These are phyloP conservation scores for Acacia melanoxylon DNA, from an alignment of 306 rosid species.

Conservation along the genomic window DNA sequence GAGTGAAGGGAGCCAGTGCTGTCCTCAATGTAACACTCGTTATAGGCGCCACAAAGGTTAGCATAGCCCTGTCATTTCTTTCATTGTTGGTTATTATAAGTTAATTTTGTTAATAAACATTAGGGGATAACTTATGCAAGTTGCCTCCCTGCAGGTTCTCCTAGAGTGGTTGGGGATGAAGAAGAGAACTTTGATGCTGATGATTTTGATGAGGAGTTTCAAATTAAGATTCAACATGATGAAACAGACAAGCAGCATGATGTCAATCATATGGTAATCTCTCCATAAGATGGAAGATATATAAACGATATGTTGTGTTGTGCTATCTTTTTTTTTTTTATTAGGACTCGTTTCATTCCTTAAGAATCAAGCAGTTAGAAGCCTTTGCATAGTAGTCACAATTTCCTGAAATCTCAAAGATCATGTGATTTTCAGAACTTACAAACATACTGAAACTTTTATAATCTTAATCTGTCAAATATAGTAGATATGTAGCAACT, in stretches of 20 bases:
- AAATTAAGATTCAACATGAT: constrained; percentile 46
- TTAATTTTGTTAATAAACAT: neutral
- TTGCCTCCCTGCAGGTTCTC: constrained; percentile 60
- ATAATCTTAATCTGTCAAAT: neutral
- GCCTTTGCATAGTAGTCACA: neutral
- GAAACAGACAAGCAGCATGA: constrained; percentile 34
- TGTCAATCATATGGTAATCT: constrained; percentile 51
- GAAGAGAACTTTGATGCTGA: constrained; percentile 73
- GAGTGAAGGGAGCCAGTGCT: constrained; percentile 84
- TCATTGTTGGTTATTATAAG: neutral
- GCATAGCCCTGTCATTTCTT: neutral
- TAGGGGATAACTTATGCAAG: neutral
- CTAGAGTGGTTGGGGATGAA: constrained; percentile 86
- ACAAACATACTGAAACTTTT: neutral
- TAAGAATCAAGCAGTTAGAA: neutral
- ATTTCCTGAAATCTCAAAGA: neutral
- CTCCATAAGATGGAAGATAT: neutral
- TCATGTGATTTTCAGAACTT: neutral
- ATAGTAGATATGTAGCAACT: neutral
- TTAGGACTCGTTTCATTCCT: neutral
- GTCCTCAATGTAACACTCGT: constrained; percentile 92
- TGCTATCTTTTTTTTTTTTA: neutral
- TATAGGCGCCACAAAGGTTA: constrained; percentile 87
- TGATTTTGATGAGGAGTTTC: constrained; percentile 90
- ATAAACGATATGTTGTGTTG: neutral